Percentiles rank a stretch among this genome's conserved stretches.
These are phyloP conservation scores for Arachis hypogaea DNA, from an alignment of 306 rosid species.

Conservation along the genomic window DNA sequence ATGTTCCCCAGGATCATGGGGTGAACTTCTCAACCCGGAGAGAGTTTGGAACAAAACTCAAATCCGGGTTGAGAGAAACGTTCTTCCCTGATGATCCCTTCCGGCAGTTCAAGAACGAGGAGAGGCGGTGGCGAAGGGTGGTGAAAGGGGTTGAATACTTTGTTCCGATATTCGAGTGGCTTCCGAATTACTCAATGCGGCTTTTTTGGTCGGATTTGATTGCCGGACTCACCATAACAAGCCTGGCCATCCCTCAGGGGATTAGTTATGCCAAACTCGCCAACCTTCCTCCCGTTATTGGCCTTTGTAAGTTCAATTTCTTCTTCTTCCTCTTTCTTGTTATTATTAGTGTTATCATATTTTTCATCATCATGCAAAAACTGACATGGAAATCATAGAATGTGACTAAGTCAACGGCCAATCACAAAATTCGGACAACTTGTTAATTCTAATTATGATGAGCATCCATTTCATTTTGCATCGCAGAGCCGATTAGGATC, in stretches of 20 bases:
- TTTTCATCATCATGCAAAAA: no score
- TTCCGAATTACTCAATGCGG: constrained; percentile 52
- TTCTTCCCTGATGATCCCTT: constrained; percentile 81
- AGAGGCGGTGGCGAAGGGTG: background rate
- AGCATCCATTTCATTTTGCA: no score
- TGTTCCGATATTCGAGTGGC: constrained; percentile 74
- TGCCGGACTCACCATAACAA: constrained; percentile 80
- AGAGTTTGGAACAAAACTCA: constrained; percentile 40
- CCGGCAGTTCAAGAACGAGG: constrained; percentile 44
- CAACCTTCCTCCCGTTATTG: constrained; percentile 67
- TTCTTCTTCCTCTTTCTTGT: no score
- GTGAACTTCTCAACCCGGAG: constrained; percentile 59
- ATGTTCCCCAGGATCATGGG: background rate
- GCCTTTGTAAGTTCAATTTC: constrained; percentile 62
- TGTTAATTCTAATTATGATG: no score
- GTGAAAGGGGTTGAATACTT: constrained; percentile 57
- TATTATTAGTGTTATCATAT: background rate
- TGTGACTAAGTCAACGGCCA: no score
- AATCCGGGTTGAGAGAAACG: constrained; percentile 59
- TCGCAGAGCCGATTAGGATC: no score
- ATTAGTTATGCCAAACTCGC: constrained; percentile 88
- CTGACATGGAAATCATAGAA: no score
- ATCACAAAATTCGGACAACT: no score
- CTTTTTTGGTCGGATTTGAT: constrained; percentile 59
- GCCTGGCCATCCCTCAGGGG: constrained; percentile 97